phyloP scores from a whole-genome alignment of 2,329 filamentous ascomycete species.

The Helotiales sp. region DNA sequence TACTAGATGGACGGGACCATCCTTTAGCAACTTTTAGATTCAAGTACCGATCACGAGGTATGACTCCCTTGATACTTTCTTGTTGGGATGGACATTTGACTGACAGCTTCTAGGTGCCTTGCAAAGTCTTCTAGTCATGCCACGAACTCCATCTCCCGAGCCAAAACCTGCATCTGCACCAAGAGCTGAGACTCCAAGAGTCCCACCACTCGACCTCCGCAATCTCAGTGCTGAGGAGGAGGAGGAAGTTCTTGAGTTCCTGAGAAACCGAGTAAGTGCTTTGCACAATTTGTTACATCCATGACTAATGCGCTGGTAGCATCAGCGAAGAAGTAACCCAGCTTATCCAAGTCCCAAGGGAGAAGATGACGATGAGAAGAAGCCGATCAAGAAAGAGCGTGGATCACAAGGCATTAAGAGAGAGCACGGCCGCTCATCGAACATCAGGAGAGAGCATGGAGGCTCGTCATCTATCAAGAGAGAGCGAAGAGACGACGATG shows the following conservation, averaged over 20 bases:
- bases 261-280: background rate
- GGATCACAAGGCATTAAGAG: background rate
- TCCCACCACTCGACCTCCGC: background rate
- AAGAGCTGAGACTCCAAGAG: background rate
- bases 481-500: background rate
- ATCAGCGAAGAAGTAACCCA: too few relatives aligned
- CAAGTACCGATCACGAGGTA: conserved; percentile 30
- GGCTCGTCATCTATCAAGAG: background rate
- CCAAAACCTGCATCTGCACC: background rate
- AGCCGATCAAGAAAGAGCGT: background rate
- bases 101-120: background rate
- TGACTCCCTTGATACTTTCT: background rate
- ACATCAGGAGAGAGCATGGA: background rate
- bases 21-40: conserved; percentile 25
- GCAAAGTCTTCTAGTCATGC: background rate
- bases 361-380: background rate
- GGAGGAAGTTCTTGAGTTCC: background rate
- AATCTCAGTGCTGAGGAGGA: background rate
- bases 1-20: conserved; percentile 22
- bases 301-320: too few relatives aligned
- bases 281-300: too few relatives aligned
- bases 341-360: background rate
- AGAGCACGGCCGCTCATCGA: background rate
- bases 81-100: too few relatives aligned
- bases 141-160: background rate